Base-by-base conservation (phyloP, 176 grass and related monocot genomes). In the Pontederia paniculata region DNA sequence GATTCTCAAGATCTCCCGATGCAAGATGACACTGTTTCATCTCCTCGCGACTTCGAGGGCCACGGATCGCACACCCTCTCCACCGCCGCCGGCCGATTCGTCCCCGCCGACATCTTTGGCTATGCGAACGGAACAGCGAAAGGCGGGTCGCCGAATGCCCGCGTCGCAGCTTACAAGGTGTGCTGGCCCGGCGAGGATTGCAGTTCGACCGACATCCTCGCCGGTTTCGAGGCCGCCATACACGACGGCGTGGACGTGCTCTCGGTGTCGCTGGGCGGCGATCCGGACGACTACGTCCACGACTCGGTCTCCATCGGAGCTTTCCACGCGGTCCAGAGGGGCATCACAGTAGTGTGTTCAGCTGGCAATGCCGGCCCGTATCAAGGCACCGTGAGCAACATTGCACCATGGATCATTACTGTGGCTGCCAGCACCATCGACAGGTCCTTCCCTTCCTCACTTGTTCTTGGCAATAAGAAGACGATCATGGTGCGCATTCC, bases 361-460 rank as follows among this genome's bases (percentile, higher is more conserved):
- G 84, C 66, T 8, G 89, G 84, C 17, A 95, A 95, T 60, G 9
- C 47, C 0, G 89, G 89, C 0, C 85, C 89, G 4, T 20, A 44
- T 48, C 42, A 58, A 3, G 43, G 46, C 45, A 70, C 78, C 1
- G 68, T 95, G 20, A 54, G 58, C 9, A 95, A 95, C 25, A 18
- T 57, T 5, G 75, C 71, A 9, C 89, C 89, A 0, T 95, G 89
- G 89, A 76, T 95, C 45, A 71, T 78, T 52, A 95, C 89, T 13
- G 81, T 89, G 21, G 85, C 56, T 3, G 89, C 89, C 17, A 85
- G 75, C 70, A 88, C 89, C 23, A 50, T 82, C 1, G 89, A 95
- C 75, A 50, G 88, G 31, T 70, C 80, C 47, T 84, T 94, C 49
- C 73, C 74, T 23, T 71, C 81, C 63, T 61, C 57, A 9, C 9